Evolutionary conservation across 768 basidiomycete genomes (phyloP), one percentile per base, ranked within the genome.

Genomic region (Rhodocollybia butyracea): DNA sequence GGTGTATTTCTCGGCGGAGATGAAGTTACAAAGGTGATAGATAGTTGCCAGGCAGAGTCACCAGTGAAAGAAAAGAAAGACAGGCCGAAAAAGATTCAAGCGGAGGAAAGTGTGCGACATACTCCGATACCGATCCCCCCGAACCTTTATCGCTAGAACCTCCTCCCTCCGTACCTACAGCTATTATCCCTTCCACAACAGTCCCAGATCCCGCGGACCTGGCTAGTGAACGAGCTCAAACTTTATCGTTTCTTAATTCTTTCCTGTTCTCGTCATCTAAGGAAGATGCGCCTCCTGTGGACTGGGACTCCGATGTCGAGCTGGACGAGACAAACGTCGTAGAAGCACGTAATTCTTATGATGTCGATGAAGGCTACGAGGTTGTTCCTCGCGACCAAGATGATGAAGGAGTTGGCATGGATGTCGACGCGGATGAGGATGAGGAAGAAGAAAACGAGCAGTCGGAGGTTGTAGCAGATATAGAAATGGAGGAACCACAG

Each of bases 1-100:
- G 91, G 89, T 3, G 68, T 80, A 22, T 87, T 89, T 67, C 63
- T 91, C 61, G 86, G 68, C 57, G 54, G 68, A 19, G 63, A 59
- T 47, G 46, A 61, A 38, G 22, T 27, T 48, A 32, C 40, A 21
- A 50, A 53, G 2, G 54, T 54, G 17, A 31, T 45, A 5, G 56
- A 51, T 22, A 61, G 61, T 64, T 45, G 66, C 56, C 15, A 63
- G 59, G 39, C 45, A 56, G 38, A 57, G 53, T 42, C 57, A 34
- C 30, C 56, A 47, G 46, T 54, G 29, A 45, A 61, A 32, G 32
- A 59, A 43, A 38, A 64, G 54, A 54, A 63, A 62, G n/a, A n/a
- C n/a, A n/a, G 51, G 56, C n/a, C 13, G 5, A 30, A 32, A 59
- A 59, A 26, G 53, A 8, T 51, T 60, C 29, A 64, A 48, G 54